Percentiles rank a stretch among this genome's conserved stretches.
Conservation (phyloP, 2,329 filamentous ascomycete species). For the Sordariomycetes sp. region DNA sequence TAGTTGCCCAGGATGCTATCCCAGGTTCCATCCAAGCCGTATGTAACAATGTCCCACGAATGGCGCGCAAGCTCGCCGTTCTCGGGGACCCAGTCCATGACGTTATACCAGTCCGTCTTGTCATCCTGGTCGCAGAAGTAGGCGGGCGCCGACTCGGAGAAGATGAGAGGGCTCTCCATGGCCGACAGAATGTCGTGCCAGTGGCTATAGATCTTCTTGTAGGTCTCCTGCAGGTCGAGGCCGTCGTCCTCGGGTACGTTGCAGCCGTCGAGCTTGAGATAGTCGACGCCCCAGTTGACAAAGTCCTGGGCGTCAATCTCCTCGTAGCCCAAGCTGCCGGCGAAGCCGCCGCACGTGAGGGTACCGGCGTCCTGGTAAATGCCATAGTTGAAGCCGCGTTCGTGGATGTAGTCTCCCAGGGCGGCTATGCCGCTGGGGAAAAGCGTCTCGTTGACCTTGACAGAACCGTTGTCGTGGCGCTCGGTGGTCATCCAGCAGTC, state of each 20-base stretch:
- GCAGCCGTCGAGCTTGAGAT: slow-evolving; percentile 28
- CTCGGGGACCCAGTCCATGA: slow-evolving; percentile 30
- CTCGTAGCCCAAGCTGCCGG: slow-evolving; percentile 28
- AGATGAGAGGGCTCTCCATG: slow-evolving; percentile 24
- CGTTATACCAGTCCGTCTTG: slow-evolving; percentile 29
- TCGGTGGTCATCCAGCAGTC: slow-evolving; percentile 30
- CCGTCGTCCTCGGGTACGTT: slow-evolving; percentile 14
- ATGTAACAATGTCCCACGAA: slow-evolving; percentile 28
- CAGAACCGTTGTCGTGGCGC: slow-evolving; percentile 23
- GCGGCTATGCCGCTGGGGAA: slow-evolving; percentile 31
- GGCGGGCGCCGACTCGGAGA: slow-evolving; percentile 33
- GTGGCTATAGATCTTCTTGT: slow-evolving; percentile 21
- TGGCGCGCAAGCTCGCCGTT: slow-evolving; percentile 32
- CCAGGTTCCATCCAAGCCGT: slow-evolving; percentile 28
- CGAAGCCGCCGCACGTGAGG: slow-evolving; percentile 29
- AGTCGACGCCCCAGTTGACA: slow-evolving; percentile 24
- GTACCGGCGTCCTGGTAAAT: slow-evolving; percentile 34
- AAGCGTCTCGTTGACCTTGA: slow-evolving; percentile 26
- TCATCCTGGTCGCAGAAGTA: slow-evolving; percentile 26
- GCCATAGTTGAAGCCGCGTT: slow-evolving; percentile 28
- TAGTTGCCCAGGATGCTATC: slow-evolving; percentile 37
- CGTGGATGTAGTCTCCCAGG: slow-evolving; percentile 25
- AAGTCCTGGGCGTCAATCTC: slow-evolving; percentile 27
- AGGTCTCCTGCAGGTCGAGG: slow-evolving; percentile 9
- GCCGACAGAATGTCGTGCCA: slow-evolving; percentile 29